Percentiles rank a stretch among this genome's conserved stretches.
These are phyloP conservation scores for Ustilago hordei DNA, from an alignment of 1,284 basidiomycete species.

Conservation along the genomic window DNA sequence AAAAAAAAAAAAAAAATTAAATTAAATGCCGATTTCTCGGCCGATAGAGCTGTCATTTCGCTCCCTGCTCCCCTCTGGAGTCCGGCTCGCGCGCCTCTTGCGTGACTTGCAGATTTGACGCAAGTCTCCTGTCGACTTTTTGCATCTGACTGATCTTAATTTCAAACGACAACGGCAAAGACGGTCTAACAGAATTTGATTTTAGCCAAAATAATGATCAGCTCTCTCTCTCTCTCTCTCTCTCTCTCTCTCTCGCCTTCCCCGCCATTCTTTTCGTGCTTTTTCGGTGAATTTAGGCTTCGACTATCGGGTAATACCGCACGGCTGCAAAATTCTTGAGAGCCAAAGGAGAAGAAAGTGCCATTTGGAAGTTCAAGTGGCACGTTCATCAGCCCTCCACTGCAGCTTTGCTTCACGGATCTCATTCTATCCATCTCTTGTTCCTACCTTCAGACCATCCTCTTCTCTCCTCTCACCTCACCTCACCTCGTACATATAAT, in stretches of 20 bases:
- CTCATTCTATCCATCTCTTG: neutral
- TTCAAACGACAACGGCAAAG: neutral
- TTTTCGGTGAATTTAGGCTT: constrained; percentile 10
- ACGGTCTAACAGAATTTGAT: neutral
- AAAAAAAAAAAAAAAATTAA: neutral
- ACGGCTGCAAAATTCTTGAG: neutral
- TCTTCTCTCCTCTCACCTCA: neutral
- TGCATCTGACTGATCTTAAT: neutral
- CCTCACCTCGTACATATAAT: neutral
- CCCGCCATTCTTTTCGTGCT: constrained; percentile 4
- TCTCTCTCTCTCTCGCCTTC: neutral
- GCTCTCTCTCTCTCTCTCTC: too few species aligned
- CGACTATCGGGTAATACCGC: constrained; percentile 2
- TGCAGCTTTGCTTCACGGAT: neutral
- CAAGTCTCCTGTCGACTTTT: neutral
- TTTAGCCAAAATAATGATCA: neutral
- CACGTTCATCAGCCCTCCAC: constrained; percentile 14
- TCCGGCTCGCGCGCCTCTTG: constrained; percentile 1
- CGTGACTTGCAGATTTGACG: neutral
- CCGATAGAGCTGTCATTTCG: neutral
- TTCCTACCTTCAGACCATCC: neutral
- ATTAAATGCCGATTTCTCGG: neutral
- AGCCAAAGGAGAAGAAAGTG: constrained; percentile 8
- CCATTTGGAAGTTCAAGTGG: neutral
- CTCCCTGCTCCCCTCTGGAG: neutral